Conservation (phyloP, 768 basidiomycete genomes). For the Cyathus striatus region DNA sequence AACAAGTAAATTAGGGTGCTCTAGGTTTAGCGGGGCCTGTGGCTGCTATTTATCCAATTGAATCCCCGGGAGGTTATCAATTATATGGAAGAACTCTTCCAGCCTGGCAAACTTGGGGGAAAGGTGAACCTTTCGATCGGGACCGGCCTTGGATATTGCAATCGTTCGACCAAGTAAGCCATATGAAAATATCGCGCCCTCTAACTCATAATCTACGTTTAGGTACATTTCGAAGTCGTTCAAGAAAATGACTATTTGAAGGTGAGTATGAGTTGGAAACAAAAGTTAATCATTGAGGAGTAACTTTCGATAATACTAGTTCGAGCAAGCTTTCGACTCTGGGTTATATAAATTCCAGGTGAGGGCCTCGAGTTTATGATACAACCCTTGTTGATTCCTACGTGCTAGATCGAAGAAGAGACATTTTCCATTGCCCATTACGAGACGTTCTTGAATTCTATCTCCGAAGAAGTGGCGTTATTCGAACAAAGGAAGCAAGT, state of each 20-base stretch:
- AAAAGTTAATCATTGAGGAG: background rate
- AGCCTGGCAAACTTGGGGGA: constrained; percentile 61
- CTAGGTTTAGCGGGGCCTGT: constrained; percentile 67
- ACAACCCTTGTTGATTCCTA: constrained; percentile 5
- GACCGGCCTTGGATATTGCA: constrained; percentile 55
- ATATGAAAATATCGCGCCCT: background rate
- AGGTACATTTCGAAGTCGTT: constrained; percentile 50
- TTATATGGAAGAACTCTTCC: constrained; percentile 60
- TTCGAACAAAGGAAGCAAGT: constrained; percentile 36
- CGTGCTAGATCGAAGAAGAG: constrained; percentile 40
- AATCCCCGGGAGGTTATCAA: constrained; percentile 64
- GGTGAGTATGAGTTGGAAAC: constrained; percentile 25
- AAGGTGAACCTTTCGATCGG: constrained; percentile 37
- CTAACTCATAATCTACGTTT: background rate
- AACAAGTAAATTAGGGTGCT: constrained; percentile 39
- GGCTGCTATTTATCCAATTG: constrained; percentile 61
- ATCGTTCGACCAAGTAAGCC: constrained; percentile 57
- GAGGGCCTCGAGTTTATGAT: background rate
- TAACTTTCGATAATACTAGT: constrained; percentile 20
- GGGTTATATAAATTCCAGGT: constrained; percentile 52
- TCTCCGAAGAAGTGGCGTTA: constrained; percentile 32
- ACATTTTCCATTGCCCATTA: constrained; percentile 52
- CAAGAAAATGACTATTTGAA: constrained; percentile 42
- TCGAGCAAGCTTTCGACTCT: constrained; percentile 46
- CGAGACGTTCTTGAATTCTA: constrained; percentile 30